Evolutionary conservation across 495 filamentous ascomycete species (phyloP).

Genomic region (Friedmanniomyces endolithicus): DNA sequence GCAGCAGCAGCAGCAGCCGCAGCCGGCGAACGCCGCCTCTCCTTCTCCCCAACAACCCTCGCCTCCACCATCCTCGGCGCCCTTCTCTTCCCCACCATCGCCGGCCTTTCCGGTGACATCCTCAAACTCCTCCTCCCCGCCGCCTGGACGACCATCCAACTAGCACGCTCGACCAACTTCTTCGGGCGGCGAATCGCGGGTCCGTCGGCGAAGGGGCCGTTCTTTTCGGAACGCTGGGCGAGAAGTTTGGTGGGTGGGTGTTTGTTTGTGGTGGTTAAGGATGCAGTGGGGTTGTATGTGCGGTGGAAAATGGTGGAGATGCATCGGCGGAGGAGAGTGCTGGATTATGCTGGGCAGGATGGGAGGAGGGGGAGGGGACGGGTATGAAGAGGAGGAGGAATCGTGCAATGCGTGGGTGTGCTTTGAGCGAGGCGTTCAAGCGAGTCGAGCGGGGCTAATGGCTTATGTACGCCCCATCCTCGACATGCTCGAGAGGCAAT

Average conservation of each 20-base stretch:
- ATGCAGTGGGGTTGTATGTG: constrained; percentile 61
- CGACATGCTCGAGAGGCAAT: no score
- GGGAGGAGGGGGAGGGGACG: not conserved
- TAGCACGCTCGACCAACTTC: not conserved
- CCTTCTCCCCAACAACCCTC: constrained; percentile 40
- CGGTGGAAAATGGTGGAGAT: constrained; percentile 61
- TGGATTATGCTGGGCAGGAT: constrained; percentile 40
- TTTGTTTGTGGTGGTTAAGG: constrained; percentile 64
- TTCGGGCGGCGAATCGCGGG: not conserved
- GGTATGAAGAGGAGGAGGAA: not conserved
- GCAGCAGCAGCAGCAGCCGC: not conserved
- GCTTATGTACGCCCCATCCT: no score
- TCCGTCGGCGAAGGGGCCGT: constrained; percentile 33
- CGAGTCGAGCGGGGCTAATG: no score
- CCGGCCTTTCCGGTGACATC: constrained; percentile 54
- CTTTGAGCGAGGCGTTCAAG: no score
- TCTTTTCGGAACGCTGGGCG: constrained; percentile 60
- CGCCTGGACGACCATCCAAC: constrained; percentile 41
- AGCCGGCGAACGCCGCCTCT: constrained; percentile 26
- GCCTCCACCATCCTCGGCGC: constrained; percentile 49
- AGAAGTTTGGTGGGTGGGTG: constrained; percentile 70
- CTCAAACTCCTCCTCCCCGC: constrained; percentile 49
- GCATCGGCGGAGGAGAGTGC: constrained; percentile 50
- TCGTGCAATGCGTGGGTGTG: no score
- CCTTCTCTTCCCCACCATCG: constrained; percentile 49